Evolutionary conservation across 148 eudicot genomes (phyloP), one percentile per base, ranked within the genome.

Genomic region (Simmondsia chinensis): DNA sequence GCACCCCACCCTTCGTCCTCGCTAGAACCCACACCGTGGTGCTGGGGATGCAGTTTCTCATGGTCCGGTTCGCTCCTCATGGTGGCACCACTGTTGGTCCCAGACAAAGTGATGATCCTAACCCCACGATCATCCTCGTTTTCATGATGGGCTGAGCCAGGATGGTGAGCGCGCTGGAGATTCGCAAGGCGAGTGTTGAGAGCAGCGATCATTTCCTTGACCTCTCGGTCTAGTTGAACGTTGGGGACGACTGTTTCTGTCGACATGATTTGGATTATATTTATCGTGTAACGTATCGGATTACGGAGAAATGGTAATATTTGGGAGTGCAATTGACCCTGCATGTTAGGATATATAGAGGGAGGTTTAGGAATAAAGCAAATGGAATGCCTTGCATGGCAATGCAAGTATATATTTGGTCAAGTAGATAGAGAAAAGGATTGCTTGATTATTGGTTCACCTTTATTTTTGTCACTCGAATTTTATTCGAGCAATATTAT

Each of bases 71-170:
- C 80, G 0, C 95, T 68, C n/a, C 51, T 78, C 83, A 89, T 69
- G 48, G 65, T 50, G 49, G 94, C 87, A 23, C 97, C 97, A 0
- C 58, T 55, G 58, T 89, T 89, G 78, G 56, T 75, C 23, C 97
- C 97, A 0, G 85, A 65, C 10, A 84, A 51, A 2, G 95, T 89
- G 38, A 89, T 74, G 54, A 84, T 48, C 7, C 80, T 38, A 9
- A 54, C 52, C 0, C 86, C 95, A 19, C 7, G 50, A 1, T 71
- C 87, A 30, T 66, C 72, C 12, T 53, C 65, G 8, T 34, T 64
- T 2, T 60, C 53, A 10, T 29, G 34, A 29, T 52, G 63, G 55
- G 65, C 58, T 1, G 69, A 48, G 24, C 68, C 65, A 4, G 57
- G 50, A 34, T 79, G 72, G 0, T 69, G 77, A 18, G 59, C 15